phyloP scores from a whole-genome alignment of 805 yeast genomes.

The Wickerhamomyces bovis region DNA sequence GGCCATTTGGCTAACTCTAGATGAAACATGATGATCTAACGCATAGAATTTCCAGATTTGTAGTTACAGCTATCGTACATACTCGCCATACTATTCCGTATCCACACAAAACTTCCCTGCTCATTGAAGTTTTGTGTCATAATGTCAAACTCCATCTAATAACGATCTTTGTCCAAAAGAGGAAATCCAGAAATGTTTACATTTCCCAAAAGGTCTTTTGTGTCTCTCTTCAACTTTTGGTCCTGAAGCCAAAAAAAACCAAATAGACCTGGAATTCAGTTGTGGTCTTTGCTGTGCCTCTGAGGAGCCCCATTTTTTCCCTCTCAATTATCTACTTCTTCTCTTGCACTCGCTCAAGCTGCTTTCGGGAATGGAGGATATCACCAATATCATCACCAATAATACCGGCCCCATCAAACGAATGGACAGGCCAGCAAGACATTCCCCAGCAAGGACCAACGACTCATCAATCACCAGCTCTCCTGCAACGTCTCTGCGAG shows the following conservation, averaged over 20 bases:
- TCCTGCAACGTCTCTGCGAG: neutral
- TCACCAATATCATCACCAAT: conserved; percentile 1
- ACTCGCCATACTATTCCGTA: too few relatives aligned
- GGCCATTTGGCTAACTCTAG: conserved; percentile 22
- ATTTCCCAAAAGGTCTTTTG: neutral
- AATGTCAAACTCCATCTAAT: too few relatives aligned
- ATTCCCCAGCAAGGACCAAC: neutral
- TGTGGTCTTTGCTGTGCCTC: neutral
- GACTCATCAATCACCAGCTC: neutral
- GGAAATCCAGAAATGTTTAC: neutral
- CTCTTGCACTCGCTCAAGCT: too few relatives aligned
- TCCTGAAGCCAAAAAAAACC: neutral
- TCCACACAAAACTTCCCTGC: too few relatives aligned
- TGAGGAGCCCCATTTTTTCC: neutral
- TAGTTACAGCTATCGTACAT: neutral
- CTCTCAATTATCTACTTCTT: neutral
- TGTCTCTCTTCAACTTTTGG: neutral
- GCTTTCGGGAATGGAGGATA: conserved; percentile 2
- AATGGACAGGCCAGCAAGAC: neutral
- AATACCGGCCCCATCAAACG: neutral
- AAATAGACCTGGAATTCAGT: neutral
- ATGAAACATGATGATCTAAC: neutral
- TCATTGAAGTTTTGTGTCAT: neutral
- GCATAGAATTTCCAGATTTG: neutral
- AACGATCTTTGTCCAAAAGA: neutral